These are phyloP conservation scores for Ophiostoma ulmi DNA, from an alignment of 2,329 filamentous ascomycete genomes.

Conservation along the genomic window DNA sequence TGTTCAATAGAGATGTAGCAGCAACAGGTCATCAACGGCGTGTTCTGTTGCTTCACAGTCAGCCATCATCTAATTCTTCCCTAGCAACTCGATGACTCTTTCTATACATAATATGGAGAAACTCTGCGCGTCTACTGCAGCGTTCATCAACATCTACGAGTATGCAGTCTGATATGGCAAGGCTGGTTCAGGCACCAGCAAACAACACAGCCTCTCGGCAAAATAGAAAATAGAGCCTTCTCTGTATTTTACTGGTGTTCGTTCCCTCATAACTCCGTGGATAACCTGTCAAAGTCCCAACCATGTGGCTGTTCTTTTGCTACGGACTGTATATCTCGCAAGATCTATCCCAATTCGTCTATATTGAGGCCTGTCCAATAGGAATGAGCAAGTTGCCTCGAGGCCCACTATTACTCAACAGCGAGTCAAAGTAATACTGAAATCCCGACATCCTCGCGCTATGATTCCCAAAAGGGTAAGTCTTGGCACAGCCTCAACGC, in stretches of 20 bases:
- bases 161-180: background rate
- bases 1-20: too few relatives aligned
- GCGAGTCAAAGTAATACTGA: background rate
- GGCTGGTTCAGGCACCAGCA: background rate
- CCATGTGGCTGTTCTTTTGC: background rate
- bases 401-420: background rate
- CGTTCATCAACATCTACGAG: background rate
- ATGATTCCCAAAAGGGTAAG: constrained; percentile 1
- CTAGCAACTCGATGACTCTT: too few relatives aligned
- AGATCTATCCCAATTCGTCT: background rate
- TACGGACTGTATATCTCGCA: background rate
- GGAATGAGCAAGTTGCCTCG: background rate
- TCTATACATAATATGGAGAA: too few relatives aligned
- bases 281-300: background rate
- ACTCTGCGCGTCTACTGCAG: background rate
- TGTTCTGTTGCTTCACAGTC: too few relatives aligned
- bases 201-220: background rate
- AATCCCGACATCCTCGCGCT: background rate
- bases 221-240: background rate
- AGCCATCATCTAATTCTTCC: too few relatives aligned
- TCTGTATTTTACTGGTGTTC: too few relatives aligned
- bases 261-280: background rate
- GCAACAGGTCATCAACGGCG: too few relatives aligned
- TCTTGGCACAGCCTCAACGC: constrained; percentile 2
- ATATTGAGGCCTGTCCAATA: background rate